These are phyloP conservation scores for Fusarium pseudoanthophilum DNA, from an alignment of 2,329 filamentous ascomycete species.

Conservation along the genomic window DNA sequence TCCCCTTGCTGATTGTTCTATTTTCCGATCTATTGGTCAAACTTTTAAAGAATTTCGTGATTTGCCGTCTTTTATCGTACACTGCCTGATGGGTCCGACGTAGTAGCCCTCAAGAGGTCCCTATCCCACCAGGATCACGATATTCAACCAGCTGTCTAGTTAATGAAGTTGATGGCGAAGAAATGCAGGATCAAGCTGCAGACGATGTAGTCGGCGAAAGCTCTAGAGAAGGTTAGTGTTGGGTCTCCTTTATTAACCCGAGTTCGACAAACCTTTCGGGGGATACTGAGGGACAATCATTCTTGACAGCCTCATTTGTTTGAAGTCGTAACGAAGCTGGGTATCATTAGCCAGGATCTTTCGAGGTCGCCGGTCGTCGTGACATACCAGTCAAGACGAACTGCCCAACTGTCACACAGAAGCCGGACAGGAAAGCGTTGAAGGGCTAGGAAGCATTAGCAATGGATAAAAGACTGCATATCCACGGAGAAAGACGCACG, in stretches of 20 bases:
- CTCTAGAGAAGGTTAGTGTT: conserved; percentile 63
- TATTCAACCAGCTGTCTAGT: conserved; percentile 70
- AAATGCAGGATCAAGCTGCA: conserved; percentile 97
- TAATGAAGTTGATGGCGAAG: conserved; percentile 99
- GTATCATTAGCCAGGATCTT: conserved; percentile 12
- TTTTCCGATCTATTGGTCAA: conserved; percentile 32
- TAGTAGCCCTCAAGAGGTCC: conserved; percentile 10
- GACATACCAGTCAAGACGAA: conserved; percentile 92
- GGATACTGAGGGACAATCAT: conserved; percentile 79
- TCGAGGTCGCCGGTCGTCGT: not conserved
- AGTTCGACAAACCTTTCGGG: conserved; percentile 72
- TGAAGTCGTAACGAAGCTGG: conserved; percentile 85
- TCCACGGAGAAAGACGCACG: conserved; percentile 65
- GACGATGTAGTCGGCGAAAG: conserved; percentile 95
- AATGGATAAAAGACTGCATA: not conserved
- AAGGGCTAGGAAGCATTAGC: conserved; percentile 76
- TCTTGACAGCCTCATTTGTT: conserved; percentile 84
- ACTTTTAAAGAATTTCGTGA: conserved; percentile 38
- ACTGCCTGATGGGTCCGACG: conserved; percentile 27
- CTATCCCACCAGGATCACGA: not conserved
- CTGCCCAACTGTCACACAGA: conserved; percentile 93
- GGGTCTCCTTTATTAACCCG: not conserved
- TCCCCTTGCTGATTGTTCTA: conserved; percentile 41
- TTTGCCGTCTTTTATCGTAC: conserved; percentile 37
- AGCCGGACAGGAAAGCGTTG: conserved; percentile 97